Evolutionary conservation across 2,329 filamentous ascomycete species (phyloP), one percentile per base, ranked within the genome.

Genomic region (Botrytis squamosa): DNA sequence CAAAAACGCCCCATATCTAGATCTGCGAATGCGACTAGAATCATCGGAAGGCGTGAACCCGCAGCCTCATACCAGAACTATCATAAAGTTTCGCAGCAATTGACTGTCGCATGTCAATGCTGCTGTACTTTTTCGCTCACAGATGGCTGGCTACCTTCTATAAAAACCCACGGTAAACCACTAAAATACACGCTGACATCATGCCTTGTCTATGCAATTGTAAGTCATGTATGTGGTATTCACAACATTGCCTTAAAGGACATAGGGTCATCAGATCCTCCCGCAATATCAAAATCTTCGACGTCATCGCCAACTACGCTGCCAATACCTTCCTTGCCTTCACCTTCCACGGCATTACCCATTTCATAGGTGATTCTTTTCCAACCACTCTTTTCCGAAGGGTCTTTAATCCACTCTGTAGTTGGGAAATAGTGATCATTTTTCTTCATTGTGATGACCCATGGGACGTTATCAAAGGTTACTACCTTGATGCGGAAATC

Each of bases 391-490:
- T 85, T 82, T 76, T 89, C 88, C 10, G 83, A 83, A 22, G 83
- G 80, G 76, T 92, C 90, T 82, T 91, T 91, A 82, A 90, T 88
- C 86, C 89, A 91, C 79, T 92, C 90, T 82, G 89, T 88, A 0
- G 89, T 92, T 0, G 90, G 90, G 83, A 92, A 92, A 82, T 99
- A 99, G 83, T 99, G 96, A 81, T 99, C 95, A 79, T 98, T 98
- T 88, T 98, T 98, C 90, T 99, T 99, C 93, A 99, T 97, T 14
- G 96, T 99, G 57, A 97, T 93, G n/a, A 99, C 94, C 94, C 96
- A 99, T 5, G 95, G 95, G 16, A 99, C 94, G 80, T 97, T 97
- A 82, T 99, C 96, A 80, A 99, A 99, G 0, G 96, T 98, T 82
- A 98, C 94, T n/a, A 96, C 94, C 82, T 95, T 95, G 71, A 99